Percentiles rank a stretch among this genome's conserved stretches.
These are phyloP conservation scores for Telopea speciosissima DNA, from an alignment of 177 flowering plant genomes.

Conservation along the genomic window DNA sequence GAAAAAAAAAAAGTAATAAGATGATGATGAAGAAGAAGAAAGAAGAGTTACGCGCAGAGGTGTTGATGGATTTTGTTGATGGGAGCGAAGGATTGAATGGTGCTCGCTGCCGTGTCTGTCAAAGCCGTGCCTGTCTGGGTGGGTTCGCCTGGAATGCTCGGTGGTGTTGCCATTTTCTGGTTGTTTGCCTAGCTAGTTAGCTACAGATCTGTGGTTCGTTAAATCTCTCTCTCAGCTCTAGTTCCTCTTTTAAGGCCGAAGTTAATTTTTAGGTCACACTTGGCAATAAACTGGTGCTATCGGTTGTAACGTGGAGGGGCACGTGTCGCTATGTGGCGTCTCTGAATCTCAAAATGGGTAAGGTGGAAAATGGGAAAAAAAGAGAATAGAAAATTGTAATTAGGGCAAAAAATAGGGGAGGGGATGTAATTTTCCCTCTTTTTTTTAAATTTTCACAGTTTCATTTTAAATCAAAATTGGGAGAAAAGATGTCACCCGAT, in stretches of 20 bases:
- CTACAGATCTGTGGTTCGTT: not conserved
- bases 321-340: not conserved
- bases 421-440: too few relatives aligned
- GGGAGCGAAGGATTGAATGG: slow-evolving; percentile 55
- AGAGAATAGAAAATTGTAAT: too few relatives aligned
- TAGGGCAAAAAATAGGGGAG: too few relatives aligned
- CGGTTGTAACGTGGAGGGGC: not conserved
- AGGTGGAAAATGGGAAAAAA: too few relatives aligned
- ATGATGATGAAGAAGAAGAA: not conserved
- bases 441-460: too few relatives aligned
- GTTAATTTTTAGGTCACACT: not conserved
- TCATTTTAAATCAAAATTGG: too few relatives aligned
- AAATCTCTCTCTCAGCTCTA: too few relatives aligned
- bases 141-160: slow-evolving; percentile 53
- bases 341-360: too few relatives aligned
- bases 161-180: slow-evolving; percentile 28
- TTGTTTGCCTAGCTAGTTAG: not conserved
- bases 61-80: slow-evolving; percentile 79
- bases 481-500: too few relatives aligned
- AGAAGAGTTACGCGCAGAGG: slow-evolving; percentile 63
- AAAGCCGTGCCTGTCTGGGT: slow-evolving; percentile 43
- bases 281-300: not conserved
- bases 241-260: too few relatives aligned
- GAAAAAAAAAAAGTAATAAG: not conserved
- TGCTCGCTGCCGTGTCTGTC: slow-evolving; percentile 53